Evolutionary conservation across 1,284 basidiomycete genomes (phyloP).

Genomic region (Pseudozyma hubeiensis): DNA sequence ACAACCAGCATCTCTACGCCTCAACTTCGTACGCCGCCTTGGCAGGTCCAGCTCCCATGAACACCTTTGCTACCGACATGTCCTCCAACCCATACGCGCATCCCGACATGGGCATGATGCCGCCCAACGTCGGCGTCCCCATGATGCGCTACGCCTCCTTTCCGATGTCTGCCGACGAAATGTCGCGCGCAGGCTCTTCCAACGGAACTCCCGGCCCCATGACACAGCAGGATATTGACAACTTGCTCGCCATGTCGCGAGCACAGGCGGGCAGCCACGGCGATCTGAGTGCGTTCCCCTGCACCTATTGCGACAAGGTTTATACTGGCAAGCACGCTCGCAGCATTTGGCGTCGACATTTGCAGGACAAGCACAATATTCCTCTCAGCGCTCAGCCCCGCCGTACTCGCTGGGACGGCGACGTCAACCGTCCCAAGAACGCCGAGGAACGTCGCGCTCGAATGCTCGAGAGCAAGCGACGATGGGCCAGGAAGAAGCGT

Average conservation of each 20-base stretch:
- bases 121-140: conserved; percentile 12
- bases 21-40: conserved; percentile 34
- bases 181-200: conserved; percentile 33
- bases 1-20: conserved; percentile 24
- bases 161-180: conserved; percentile 26
- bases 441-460: conserved; percentile 71
- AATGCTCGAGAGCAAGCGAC: conserved; percentile 72
- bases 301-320: conserved; percentile 70
- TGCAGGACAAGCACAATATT: conserved; percentile 74
- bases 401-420: conserved; percentile 73
- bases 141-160: conserved; percentile 49
- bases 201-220: conserved; percentile 31
- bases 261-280: conserved; percentile 52
- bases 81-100: conserved; percentile 25
- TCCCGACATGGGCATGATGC: conserved; percentile 31
- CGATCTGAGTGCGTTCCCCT: conserved; percentile 66
- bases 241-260: conserved; percentile 59
- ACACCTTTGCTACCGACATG: conserved; percentile 19
- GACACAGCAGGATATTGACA: conserved; percentile 56
- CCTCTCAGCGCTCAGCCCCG: conserved; percentile 72
- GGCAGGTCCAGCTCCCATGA: conserved; percentile 15
- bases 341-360: conserved; percentile 73
- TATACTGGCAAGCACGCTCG: conserved; percentile 73
- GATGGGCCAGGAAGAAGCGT: conserved; percentile 72
- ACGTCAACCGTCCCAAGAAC: conserved; percentile 72